These are phyloP conservation scores for Sporothrix sp. DNA, from an alignment of 2,329 filamentous ascomycete genomes.

Conservation along the genomic window DNA sequence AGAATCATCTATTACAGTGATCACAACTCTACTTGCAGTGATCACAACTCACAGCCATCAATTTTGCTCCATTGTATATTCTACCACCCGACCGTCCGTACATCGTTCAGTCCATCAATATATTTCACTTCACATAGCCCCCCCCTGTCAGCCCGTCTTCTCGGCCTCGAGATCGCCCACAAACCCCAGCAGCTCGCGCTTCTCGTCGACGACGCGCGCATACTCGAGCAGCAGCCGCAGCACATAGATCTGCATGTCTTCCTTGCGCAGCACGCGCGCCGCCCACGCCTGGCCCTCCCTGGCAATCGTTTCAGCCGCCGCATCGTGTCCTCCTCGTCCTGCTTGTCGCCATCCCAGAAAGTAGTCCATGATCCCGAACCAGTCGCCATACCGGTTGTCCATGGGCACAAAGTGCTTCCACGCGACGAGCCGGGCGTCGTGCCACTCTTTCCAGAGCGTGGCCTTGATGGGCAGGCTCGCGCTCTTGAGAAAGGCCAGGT, in stretches of 20 bases:
- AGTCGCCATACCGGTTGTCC: constrained; percentile 62
- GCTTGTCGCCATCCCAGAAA: constrained; percentile 56
- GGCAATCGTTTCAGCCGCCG: constrained; percentile 54
- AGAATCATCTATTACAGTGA: too few relatives aligned
- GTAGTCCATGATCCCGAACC: constrained; percentile 65
- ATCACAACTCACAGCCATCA: too few relatives aligned
- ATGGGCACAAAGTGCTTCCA: constrained; percentile 79
- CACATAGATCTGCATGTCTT: constrained; percentile 67
- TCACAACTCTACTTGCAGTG: too few relatives aligned
- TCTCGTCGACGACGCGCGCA: constrained; percentile 43
- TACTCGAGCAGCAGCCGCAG: constrained; percentile 56
- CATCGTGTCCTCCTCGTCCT: constrained; percentile 41
- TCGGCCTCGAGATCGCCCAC: constrained; percentile 35
- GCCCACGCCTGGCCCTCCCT: constrained; percentile 58
- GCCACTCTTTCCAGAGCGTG: constrained; percentile 73
- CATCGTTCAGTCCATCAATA: too few relatives aligned
- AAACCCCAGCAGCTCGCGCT: constrained; percentile 45
- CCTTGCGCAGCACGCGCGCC: constrained; percentile 53
- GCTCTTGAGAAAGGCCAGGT: constrained; percentile 58
- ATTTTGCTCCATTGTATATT: too few relatives aligned
- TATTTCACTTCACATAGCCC: too few relatives aligned
- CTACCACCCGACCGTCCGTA: too few relatives aligned
- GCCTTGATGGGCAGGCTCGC: constrained; percentile 66
- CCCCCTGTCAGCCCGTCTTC: not conserved
- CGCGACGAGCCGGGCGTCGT: constrained; percentile 60